A percentile compares a stretch with the other conserved stretches of the same genome.
Conservation (phyloP, 2,329 filamentous ascomycete genomes). For the Mycogone perniciosa region DNA sequence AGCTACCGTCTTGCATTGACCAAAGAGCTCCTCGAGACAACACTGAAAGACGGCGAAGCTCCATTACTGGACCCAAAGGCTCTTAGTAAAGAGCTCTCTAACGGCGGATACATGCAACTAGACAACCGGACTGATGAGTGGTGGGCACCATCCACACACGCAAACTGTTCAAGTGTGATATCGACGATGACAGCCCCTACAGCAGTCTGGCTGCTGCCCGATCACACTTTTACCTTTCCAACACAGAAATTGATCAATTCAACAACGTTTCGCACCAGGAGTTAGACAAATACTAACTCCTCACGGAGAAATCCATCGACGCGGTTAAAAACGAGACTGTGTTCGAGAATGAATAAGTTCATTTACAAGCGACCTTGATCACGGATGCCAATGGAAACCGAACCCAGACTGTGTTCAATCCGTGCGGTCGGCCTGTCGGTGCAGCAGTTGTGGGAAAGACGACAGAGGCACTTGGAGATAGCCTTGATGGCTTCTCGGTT, state of each 20-base stretch:
- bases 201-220: too few relatives aligned
- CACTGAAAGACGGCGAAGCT: neutral
- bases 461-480: conserved; percentile 8
- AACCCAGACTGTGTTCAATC: conserved; percentile 3
- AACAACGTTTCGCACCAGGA: too few relatives aligned
- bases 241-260: too few relatives aligned
- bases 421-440: neutral
- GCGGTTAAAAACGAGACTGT: neutral
- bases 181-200: neutral
- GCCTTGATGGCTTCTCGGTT: neutral
- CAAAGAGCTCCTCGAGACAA: neutral
- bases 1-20: neutral
- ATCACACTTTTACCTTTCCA: too few relatives aligned
- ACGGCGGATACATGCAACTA: neutral
- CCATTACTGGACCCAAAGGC: neutral
- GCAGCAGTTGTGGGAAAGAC: conserved; percentile 8
- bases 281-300: too few relatives aligned
- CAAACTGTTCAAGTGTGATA: neutral
- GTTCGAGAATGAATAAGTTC: conserved; percentile 3
- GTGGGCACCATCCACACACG: neutral
- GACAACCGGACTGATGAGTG: neutral
- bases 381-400: conserved; percentile 12
- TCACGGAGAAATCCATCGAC: neutral
- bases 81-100: neutral
- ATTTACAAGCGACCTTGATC: conserved; percentile 7